Conservation (phyloP, 805 yeast species). For the Myxozyma monticola region DNA sequence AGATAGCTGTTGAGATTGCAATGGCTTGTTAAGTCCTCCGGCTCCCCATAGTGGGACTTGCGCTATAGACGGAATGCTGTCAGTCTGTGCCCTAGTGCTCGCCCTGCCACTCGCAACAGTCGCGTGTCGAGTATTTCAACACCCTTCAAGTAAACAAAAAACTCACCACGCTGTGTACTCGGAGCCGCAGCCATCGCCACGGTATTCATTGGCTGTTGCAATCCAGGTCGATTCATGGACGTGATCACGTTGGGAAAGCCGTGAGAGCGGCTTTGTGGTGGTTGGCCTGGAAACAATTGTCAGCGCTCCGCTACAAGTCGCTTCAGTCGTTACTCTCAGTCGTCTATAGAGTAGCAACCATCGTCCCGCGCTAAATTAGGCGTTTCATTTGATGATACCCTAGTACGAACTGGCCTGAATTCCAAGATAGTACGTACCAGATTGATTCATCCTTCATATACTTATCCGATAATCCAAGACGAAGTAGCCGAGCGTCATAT, state of each 20-base stretch:
- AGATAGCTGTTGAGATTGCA: conserved; percentile 3
- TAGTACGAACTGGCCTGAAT: too few relatives aligned
- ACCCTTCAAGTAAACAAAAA: background rate
- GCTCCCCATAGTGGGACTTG: conserved; percentile 27
- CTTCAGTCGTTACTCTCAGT: too few relatives aligned
- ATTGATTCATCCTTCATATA: conserved; percentile 17
- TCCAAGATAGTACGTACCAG: conserved; percentile 12
- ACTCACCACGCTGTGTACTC: conserved; percentile 8
- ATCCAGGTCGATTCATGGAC: conserved; percentile 22
- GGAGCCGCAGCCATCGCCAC: conserved; percentile 8
- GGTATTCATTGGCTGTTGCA: conserved; percentile 7
- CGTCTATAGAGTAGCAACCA: too few relatives aligned
- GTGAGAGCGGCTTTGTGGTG: conserved; percentile 24
- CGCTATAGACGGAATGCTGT: conserved; percentile 10
- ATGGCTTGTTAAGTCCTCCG: conserved; percentile 16
- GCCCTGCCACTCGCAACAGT: too few relatives aligned
- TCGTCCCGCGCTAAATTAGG: too few relatives aligned
- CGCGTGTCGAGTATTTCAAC: too few relatives aligned
- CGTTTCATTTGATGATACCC: too few relatives aligned
- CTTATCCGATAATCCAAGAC: conserved; percentile 1
- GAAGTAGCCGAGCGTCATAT: conserved; percentile 4
- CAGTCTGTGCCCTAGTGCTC: too few relatives aligned
- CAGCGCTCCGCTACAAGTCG: too few relatives aligned
- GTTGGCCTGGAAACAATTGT: conserved; percentile 12
- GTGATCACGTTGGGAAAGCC: conserved; percentile 24